phyloP scores from a whole-genome alignment of 495 filamentous ascomycete species.

The Aspergillus heteromorphus region DNA sequence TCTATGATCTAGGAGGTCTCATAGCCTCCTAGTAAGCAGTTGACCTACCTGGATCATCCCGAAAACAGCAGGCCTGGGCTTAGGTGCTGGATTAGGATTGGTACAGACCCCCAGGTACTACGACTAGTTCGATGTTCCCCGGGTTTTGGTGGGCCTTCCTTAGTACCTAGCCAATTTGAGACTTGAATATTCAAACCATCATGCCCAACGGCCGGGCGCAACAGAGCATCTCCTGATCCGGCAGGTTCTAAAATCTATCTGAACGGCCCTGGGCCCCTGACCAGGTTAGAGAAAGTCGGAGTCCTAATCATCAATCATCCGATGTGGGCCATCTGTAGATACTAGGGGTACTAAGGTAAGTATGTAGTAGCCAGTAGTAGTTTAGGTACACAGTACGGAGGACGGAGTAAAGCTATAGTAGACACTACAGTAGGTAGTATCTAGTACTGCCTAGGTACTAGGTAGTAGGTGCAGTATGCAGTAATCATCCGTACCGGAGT shows the following conservation, averaged over 20 bases:
- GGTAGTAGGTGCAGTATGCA: no score
- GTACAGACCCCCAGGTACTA: not conserved
- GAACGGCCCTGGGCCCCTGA: not conserved
- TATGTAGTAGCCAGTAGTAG: no score
- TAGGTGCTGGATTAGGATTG: not conserved
- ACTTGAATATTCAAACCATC: no score
- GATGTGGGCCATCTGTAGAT: no score
- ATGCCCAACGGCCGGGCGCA: not conserved
- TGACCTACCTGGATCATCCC: not conserved
- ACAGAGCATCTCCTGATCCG: constrained; percentile 17
- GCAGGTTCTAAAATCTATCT: constrained; percentile 25
- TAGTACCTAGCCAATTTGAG: not conserved
- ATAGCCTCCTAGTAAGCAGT: no score
- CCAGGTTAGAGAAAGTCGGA: not conserved
- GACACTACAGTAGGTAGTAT: not conserved
- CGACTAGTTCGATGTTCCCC: not conserved
- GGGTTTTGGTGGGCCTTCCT: constrained; percentile 2
- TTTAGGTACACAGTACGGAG: no score
- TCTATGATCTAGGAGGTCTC: no score
- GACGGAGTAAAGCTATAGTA: no score
- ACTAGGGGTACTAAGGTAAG: no score
- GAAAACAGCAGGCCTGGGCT: not conserved
- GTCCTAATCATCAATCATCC: no score
- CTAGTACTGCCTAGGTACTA: not conserved
- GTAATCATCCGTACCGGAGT: no score